Evolutionary conservation across 768 basidiomycete species (phyloP).

Genomic region (Russula abietina): DNA sequence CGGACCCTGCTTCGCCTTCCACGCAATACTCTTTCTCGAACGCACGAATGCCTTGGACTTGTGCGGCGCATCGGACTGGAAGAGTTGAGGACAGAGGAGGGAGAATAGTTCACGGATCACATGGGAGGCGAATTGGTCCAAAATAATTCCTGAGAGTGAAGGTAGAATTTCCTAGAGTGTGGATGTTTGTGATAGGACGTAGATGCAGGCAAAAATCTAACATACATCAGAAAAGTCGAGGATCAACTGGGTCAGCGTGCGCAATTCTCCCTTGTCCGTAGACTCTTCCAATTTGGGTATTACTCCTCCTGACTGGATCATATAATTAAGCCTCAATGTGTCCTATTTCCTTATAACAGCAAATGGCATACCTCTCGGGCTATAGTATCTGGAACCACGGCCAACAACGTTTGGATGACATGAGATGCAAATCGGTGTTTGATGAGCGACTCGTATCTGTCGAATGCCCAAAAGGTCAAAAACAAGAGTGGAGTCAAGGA

Average conservation of each 20-base stretch:
- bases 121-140: slow-evolving; percentile 88
- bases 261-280: slow-evolving; percentile 54
- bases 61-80: slow-evolving; percentile 34
- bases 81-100: slow-evolving; percentile 61
- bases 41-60: slow-evolving; percentile 44
- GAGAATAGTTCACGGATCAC: slow-evolving; percentile 75
- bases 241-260: slow-evolving; percentile 56
- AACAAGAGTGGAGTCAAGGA: background rate
- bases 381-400: slow-evolving; percentile 56
- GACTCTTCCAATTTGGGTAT: slow-evolving; percentile 42
- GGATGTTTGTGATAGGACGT: background rate
- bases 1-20: slow-evolving; percentile 73
- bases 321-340: background rate
- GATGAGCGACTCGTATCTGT: slow-evolving; percentile 56
- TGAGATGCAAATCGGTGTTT: slow-evolving; percentile 91
- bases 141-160: slow-evolving; percentile 55
- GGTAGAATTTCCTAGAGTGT: slow-evolving; percentile 61
- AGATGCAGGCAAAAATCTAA: slow-evolving; percentile 10
- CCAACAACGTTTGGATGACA: slow-evolving; percentile 87
- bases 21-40: slow-evolving; percentile 81
- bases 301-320: slow-evolving; percentile 47
- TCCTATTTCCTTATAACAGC: background rate
- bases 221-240: slow-evolving; percentile 59
- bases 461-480: slow-evolving; percentile 2
- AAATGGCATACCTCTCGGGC: slow-evolving; percentile 53